These are phyloP conservation scores for Stagonosporopsis vannaccii DNA, from an alignment of 2,329 filamentous ascomycete genomes.

Conservation along the genomic window DNA sequence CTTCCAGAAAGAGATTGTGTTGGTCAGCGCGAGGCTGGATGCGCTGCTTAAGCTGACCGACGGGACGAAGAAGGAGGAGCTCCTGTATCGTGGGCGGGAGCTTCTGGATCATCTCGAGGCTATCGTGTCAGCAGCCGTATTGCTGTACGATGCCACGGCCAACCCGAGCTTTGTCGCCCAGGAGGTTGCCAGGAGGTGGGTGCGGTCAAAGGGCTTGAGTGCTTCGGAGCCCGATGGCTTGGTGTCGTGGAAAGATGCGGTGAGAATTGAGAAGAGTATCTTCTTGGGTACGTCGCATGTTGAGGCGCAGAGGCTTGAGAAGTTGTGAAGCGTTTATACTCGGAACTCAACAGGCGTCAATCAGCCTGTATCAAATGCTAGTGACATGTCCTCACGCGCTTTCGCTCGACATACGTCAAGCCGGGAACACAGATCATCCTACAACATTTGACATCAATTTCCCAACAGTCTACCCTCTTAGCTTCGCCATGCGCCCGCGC, in stretches of 20 bases:
- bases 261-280: constrained; percentile 27
- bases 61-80: constrained; percentile 26
- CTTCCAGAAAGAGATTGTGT: constrained; percentile 17
- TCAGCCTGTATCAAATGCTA: not conserved
- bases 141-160: constrained; percentile 49
- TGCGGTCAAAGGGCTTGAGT: not conserved
- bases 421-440: not conserved
- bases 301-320: constrained; percentile 2
- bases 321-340: constrained; percentile 7
- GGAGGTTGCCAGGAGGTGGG: constrained; percentile 50
- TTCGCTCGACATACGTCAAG: not conserved
- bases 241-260: constrained; percentile 14
- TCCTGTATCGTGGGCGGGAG: constrained; percentile 37
- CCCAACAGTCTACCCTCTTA: not conserved
- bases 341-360: not conserved
- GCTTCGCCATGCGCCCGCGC: not conserved
- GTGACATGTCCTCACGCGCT: not conserved
- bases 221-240: not conserved
- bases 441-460: not conserved
- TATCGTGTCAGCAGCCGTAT: constrained; percentile 46
- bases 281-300: constrained; percentile 22
- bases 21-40: constrained; percentile 22
- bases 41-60: constrained; percentile 13
- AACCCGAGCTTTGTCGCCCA: constrained; percentile 41
- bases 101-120: constrained; percentile 43